A percentile compares a stretch with the other conserved stretches of the same genome.
Conservation (phyloP, 768 basidiomycete species). For the Heimioporus sp. region DNA sequence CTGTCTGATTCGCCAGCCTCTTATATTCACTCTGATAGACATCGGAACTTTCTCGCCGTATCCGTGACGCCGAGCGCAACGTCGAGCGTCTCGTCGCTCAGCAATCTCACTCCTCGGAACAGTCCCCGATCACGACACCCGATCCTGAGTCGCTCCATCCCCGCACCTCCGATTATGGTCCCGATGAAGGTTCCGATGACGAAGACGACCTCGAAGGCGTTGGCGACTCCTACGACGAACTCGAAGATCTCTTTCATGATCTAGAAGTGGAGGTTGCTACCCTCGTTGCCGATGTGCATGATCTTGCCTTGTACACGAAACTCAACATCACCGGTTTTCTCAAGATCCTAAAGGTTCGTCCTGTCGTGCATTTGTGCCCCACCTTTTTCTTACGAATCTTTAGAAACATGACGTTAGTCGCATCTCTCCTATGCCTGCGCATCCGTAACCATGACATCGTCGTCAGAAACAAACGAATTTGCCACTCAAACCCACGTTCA, state of each 20-base stretch:
- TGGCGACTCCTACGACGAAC: constrained; percentile 62
- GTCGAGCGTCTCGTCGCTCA: constrained; percentile 76
- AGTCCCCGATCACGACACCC: constrained; percentile 21
- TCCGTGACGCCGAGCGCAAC: constrained; percentile 77
- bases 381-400: constrained; percentile 6
- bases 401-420: constrained; percentile 88
- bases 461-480: constrained; percentile 87
- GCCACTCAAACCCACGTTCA: constrained; percentile 81
- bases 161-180: constrained; percentile 41
- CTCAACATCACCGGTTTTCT: constrained; percentile 98
- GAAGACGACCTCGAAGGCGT: constrained; percentile 45
- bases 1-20: background rate
- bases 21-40: constrained; percentile 45
- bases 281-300: constrained; percentile 90
- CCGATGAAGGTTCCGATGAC: constrained; percentile 70
- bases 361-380: background rate
- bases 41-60: constrained; percentile 76
- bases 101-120: constrained; percentile 22
- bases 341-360: constrained; percentile 88
- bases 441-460: constrained; percentile 7
- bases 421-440: background rate
- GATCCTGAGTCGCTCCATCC: constrained; percentile 59
- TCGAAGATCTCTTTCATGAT: constrained; percentile 83
- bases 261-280: constrained; percentile 94
- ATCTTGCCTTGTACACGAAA: constrained; percentile 91